A percentile compares a stretch with the other conserved stretches of the same genome.
phyloP scores from a whole-genome alignment of 2,329 filamentous ascomycete genomes.

The Eurotiales sp. region DNA sequence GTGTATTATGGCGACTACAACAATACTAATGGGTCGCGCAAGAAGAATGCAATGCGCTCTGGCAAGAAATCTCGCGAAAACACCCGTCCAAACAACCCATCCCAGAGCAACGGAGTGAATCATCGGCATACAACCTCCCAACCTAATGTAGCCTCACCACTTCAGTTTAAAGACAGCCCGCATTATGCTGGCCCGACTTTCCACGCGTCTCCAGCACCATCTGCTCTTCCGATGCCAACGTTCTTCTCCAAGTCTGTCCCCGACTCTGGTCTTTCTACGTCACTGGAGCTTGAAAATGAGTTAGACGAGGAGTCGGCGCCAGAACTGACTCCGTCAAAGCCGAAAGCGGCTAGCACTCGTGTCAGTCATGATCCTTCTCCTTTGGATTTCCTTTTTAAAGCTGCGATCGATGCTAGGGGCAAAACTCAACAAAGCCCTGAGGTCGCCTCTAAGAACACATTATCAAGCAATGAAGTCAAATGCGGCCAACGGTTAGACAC shows the following conservation, averaged over 20 bases:
- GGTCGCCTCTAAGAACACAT: conserved; percentile 44
- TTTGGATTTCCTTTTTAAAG: conserved; percentile 85
- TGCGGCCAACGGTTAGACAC: conserved; percentile 42
- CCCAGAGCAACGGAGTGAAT: conserved; percentile 19
- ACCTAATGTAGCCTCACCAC: conserved; percentile 42
- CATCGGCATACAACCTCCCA: conserved; percentile 34
- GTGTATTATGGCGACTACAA: conserved; percentile 22
- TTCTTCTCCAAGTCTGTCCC: conserved; percentile 76
- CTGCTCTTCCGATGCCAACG: conserved; percentile 82
- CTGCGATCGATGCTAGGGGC: conserved; percentile 65
- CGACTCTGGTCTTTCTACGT: conserved; percentile 49
- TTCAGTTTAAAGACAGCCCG: conserved; percentile 31
- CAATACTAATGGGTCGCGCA: conserved; percentile 31
- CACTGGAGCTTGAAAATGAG: conserved; percentile 38
- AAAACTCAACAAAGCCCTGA: conserved; percentile 48
- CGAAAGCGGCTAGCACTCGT: conserved; percentile 35
- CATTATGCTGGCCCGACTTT: conserved; percentile 89
- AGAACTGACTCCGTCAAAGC: conserved; percentile 45
- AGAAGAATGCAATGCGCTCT: conserved; percentile 31
- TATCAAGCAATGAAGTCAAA: conserved; percentile 46
- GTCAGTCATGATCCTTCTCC: conserved; percentile 62
- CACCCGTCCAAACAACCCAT: conserved; percentile 19
- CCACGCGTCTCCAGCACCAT: conserved; percentile 88
- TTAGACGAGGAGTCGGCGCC: conserved; percentile 25
- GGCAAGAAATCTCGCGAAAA: conserved; percentile 33